phyloP scores from a whole-genome alignment of 768 basidiomycete genomes.

The Rhizopogon vinicolor region DNA sequence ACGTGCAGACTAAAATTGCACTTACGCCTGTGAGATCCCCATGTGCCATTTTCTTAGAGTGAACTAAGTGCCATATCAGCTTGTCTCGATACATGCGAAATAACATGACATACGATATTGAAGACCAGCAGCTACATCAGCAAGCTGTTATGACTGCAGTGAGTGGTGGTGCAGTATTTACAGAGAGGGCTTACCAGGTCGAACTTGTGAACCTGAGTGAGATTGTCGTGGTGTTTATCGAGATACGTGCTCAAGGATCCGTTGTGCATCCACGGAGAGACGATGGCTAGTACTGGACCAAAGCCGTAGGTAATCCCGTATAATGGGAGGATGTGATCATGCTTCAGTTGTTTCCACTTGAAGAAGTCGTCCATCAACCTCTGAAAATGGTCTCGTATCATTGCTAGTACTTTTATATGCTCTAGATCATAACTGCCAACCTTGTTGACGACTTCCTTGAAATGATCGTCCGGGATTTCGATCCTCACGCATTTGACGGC shows the following conservation, averaged over 20 bases:
- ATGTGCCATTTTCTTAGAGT: neutral
- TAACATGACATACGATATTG: neutral
- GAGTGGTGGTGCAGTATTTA: neutral
- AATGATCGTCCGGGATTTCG: slow-evolving; percentile 1
- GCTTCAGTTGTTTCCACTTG: slow-evolving; percentile 17
- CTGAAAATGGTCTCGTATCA: no score
- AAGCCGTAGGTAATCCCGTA: slow-evolving; percentile 30
- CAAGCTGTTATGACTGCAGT: neutral
- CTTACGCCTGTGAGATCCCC: neutral
- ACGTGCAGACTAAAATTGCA: neutral
- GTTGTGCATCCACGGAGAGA: slow-evolving; percentile 37
- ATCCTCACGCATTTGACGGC: slow-evolving; percentile 20
- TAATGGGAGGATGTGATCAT: slow-evolving; percentile 33
- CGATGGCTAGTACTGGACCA: slow-evolving; percentile 17
- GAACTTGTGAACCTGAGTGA: neutral
- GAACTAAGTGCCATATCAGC: neutral
- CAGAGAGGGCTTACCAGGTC: neutral
- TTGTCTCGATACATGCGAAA: neutral
- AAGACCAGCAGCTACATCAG: neutral
- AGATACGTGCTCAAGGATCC: slow-evolving; percentile 29
- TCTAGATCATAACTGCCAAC: neutral
- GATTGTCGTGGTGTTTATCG: slow-evolving; percentile 13
- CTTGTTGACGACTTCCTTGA: slow-evolving; percentile 10
- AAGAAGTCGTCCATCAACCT: no score
- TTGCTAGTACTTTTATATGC: no score